phyloP scores from a whole-genome alignment of 306 rosid species.

The Comarum palustre region DNA sequence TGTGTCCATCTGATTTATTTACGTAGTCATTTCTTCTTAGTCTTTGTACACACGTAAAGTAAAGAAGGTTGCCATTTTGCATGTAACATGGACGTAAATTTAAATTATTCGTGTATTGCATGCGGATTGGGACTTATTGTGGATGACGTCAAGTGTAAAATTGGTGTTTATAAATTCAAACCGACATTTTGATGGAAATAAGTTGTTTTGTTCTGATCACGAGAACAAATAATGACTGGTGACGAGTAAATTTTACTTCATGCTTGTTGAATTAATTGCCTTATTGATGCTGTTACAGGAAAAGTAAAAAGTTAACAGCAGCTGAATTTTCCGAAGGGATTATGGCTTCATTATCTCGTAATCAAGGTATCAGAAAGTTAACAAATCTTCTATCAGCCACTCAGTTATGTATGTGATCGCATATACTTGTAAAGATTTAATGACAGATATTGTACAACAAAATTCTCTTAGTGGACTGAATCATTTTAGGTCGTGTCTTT shows the following conservation, averaged over 20 bases:
- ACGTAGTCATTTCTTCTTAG: not conserved
- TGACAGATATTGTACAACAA: not conserved
- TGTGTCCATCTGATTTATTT: not conserved
- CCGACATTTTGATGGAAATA: too few species aligned
- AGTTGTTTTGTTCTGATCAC: not conserved
- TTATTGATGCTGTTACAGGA: slow-evolving; percentile 15
- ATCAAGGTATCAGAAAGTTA: not conserved
- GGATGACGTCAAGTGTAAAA: not conserved
- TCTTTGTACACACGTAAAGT: not conserved
- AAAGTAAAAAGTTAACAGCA: not conserved
- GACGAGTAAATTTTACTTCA: not conserved
- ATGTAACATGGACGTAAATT: too few species aligned
- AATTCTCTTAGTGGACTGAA: not conserved
- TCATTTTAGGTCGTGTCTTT: not conserved
- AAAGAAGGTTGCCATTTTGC: not conserved
- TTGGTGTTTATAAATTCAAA: not conserved
- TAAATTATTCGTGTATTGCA: not conserved
- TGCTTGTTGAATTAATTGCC: not conserved
- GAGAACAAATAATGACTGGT: not conserved
- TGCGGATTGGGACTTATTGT: not conserved
- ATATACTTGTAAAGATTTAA: not conserved
- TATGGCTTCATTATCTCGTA: not conserved
- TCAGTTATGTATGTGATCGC: not conserved
- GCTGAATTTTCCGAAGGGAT: not conserved
- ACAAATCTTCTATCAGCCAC: not conserved